phyloP scores from a whole-genome alignment of 2,329 filamentous ascomycete genomes.

The Penicillium sp. region DNA sequence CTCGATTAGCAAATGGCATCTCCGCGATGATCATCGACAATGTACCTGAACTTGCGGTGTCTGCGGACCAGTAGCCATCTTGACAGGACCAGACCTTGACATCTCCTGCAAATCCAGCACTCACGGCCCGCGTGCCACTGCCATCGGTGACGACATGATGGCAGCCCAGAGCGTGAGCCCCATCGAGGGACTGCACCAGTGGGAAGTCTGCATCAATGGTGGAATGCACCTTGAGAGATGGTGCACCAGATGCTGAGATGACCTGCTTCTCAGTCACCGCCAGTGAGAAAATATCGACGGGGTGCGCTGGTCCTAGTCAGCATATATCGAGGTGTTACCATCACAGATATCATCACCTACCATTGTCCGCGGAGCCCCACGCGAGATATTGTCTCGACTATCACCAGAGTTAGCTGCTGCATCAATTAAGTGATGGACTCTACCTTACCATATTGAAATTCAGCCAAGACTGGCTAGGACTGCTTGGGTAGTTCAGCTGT shows the following conservation, averaged over 20 bases:
- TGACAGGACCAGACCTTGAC: constrained; percentile 73
- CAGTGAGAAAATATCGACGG: constrained; percentile 77
- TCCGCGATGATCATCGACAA: neutral
- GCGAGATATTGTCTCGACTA: constrained; percentile 99
- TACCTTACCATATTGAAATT: constrained; percentile 21
- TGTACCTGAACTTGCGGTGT: constrained; percentile 43
- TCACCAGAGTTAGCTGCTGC: constrained; percentile 7
- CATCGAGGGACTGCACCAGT: constrained; percentile 70
- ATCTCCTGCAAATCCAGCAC: constrained; percentile 83
- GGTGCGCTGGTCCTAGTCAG: constrained; percentile 58
- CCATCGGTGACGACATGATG: constrained; percentile 75
- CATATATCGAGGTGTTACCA: constrained; percentile 28
- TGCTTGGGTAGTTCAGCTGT: neutral
- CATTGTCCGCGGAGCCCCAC: constrained; percentile 82
- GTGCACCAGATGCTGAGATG: constrained; percentile 79
- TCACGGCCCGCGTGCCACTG: constrained; percentile 69
- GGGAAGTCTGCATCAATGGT: constrained; percentile 68
- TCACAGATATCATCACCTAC: constrained; percentile 44
- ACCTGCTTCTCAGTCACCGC: constrained; percentile 69
- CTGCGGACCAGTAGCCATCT: constrained; percentile 53
- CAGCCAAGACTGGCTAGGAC: neutral
- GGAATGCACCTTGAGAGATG: constrained; percentile 73
- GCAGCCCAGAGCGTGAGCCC: constrained; percentile 81
- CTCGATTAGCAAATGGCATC: constrained; percentile 3
- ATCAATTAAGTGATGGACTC: neutral